Evolutionary conservation across 768 basidiomycete genomes (phyloP), one percentile per base, ranked within the genome.

Genomic region (Tylopilus intermedius): DNA sequence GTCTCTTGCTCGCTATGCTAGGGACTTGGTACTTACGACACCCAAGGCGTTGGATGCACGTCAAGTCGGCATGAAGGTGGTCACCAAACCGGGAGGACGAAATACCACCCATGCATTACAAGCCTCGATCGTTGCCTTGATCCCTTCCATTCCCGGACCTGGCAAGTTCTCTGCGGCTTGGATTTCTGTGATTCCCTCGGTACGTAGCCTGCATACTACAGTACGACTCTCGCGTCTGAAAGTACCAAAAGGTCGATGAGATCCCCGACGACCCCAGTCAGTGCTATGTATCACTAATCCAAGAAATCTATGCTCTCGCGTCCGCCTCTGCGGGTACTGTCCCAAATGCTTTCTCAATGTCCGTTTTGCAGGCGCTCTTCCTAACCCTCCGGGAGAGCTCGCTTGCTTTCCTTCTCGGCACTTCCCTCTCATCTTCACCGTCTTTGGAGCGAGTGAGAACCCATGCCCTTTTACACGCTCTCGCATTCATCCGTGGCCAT

Each of bases 401-500:
- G 0, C 72, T 97, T 11, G 75, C 83, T 0, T 95, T 99, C 74
- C 79, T 99, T 10, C 80, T 86, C 0, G 86, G 88, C 0, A 63
- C 88, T n/a, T 56, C 71, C 24, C 90, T 88, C 79, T 73, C 73
- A 3, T 60, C 64, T 0, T 61, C 61, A 9, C 56, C 64, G 9
- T 48, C 62, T 13, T 56, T 63, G 9, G 62, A 68, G 21, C 58
- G 70, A 45, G 75, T 74, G 54, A 76, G 70, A 51, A 69, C 77
- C 2, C 75, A 82, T 2, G 84, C 92, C 0, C 72, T 97, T 8
- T 72, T 78, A 5, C 93, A 97, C 64, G 83, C 84, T 18, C 74
- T 79, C 2, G 90, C 92, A 0, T 94, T 94, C 68, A 67, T 98
- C 11, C 77, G 83, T 44, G 90, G 94, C 0, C 84, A 91, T 67